Conservation (phyloP, 192 early-diverging fungal genomes). For the Backusella sp. region DNA sequence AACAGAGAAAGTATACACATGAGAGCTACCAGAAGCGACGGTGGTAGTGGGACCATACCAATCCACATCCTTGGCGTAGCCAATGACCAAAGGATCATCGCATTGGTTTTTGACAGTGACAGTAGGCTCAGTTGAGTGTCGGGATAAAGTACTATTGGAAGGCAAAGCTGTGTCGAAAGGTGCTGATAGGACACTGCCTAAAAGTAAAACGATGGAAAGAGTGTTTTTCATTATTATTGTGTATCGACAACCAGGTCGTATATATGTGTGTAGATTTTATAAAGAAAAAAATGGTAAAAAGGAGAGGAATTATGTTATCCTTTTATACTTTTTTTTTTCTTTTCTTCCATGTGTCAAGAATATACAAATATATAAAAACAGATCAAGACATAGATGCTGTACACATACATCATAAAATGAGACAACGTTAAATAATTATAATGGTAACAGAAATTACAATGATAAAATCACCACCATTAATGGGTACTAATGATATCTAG, state of each 20-base stretch:
- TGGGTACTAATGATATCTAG: no score
- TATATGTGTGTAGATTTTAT: neutral
- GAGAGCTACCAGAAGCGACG: constrained; percentile 9
- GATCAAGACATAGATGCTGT: neutral
- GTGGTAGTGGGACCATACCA: constrained; percentile 11
- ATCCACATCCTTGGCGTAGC: constrained; percentile 18
- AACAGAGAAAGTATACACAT: neutral
- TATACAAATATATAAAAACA: neutral
- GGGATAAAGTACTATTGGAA: neutral
- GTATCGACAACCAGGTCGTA: neutral
- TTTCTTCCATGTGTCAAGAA: neutral
- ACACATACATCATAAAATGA: neutral
- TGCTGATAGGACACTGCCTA: neutral
- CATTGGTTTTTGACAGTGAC: constrained; percentile 28
- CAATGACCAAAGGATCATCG: neutral
- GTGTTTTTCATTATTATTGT: neutral
- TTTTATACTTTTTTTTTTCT: neutral
- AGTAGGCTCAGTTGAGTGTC: neutral
- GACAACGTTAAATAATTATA: neutral
- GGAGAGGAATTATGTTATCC: neutral
- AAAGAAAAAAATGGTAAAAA: neutral
- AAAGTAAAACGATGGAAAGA: neutral
- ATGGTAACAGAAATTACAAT: neutral
- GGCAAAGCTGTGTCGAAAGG: neutral
- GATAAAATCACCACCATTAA: neutral